These are phyloP conservation scores for Colletotrichum sp. DNA, from an alignment of 2,329 filamentous ascomycete species.

Conservation along the genomic window DNA sequence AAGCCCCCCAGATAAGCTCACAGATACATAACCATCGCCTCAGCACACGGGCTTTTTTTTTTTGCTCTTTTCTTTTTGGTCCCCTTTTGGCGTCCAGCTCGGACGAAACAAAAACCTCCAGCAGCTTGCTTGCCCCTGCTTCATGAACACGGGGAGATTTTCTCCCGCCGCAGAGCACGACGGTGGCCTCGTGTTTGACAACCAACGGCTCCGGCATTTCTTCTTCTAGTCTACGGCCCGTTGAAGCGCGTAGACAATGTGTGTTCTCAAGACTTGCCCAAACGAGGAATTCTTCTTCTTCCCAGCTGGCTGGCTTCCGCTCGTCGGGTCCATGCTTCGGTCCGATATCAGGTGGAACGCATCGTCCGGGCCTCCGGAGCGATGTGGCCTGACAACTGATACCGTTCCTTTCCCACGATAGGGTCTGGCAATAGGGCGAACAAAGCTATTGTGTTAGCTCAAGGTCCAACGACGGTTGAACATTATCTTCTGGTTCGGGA, in stretches of 20 bases:
- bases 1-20: background rate
- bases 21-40: background rate
- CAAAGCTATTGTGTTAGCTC: background rate
- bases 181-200: background rate
- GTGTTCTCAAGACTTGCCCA: background rate
- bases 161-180: background rate
- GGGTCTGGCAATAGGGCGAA: background rate
- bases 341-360: background rate
- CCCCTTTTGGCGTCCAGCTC: background rate
- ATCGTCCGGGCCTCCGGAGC: background rate
- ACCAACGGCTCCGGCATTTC: background rate
- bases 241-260: background rate
- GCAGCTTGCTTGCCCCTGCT: background rate
- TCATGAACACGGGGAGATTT: background rate
- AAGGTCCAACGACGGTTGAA: too few species aligned
- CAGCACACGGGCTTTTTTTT: background rate
- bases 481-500: too few species aligned
- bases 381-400: background rate
- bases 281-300: background rate
- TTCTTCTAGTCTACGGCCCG: background rate
- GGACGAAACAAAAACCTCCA: background rate
- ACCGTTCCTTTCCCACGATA: background rate
- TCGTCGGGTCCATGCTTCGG: background rate
- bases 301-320: background rate
- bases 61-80: background rate